Evolutionary conservation across 176 grass and related monocot genomes (phyloP), one percentile per base, ranked within the genome.

Genomic region (Oryza punctata): DNA sequence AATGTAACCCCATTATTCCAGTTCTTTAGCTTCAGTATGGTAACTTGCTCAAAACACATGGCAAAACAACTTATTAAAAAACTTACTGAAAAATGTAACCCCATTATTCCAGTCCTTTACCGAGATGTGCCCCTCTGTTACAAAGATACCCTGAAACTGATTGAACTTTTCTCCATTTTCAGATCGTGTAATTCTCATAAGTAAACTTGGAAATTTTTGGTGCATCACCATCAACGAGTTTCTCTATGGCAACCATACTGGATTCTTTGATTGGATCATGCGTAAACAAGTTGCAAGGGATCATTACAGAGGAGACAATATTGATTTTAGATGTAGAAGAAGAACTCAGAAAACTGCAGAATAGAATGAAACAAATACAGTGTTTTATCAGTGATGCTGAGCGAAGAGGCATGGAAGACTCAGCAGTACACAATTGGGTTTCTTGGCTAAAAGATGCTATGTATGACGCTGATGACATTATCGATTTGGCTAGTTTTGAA

Each of bases 381-480:
- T 32, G 30, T 10, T 83, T 35, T 35, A 35, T 35, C 0, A 35
- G 33, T 10, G 23, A 68, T 21, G 73, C 82, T 24, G 80, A 90
- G 47, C 12, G 8, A 3, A 86, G 54, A 32, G 65, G 66, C 12
- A 72, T 24, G 9, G 23, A 59, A 23, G 74, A 86, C 5, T 37
- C 35, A 37, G 5, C 35, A 37, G 35, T 37, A 5, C 1, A 37
- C 3, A 37, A 37, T 5, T 37, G 35, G 35, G 30, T 32, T 32
- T 32, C 35, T 37, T 37, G 35, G 6, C 35, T 86, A 41, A 86
- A 29, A 73, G 83, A 90, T 85, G 45, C 70, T 52, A 90, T 90
- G 88, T 81, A 90, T 61, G 88, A 90, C 12, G 88, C 57, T 15
- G 78, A 82, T 19, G 83, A 82, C 70, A 72, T 90, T 7, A 73